Conservation (phyloP, 306 rosid species). For the Luffa aegyptiaca region DNA sequence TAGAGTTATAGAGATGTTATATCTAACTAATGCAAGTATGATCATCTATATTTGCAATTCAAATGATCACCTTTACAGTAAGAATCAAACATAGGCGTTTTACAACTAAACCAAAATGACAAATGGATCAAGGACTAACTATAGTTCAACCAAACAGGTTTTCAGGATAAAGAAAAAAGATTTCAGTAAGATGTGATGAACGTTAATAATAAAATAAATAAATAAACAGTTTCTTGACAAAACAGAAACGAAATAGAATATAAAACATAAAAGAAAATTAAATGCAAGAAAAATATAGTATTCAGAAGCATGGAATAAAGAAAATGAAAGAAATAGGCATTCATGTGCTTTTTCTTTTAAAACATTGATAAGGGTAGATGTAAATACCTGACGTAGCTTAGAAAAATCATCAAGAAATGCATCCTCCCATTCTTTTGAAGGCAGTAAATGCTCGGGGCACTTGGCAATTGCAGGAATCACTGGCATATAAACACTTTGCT, state of each 20-base stretch:
- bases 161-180: too few relatives aligned
- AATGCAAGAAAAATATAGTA: neutral
- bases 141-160: neutral
- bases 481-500: slow-evolving; percentile 86
- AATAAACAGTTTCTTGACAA: neutral
- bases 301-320: neutral
- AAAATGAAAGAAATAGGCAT: neutral
- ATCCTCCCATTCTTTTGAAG: slow-evolving; percentile 78
- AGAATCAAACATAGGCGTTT: neutral
- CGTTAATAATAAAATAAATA: neutral
- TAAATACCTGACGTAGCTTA: slow-evolving; percentile 52
- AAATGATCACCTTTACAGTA: neutral
- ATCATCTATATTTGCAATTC: neutral
- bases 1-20: neutral
- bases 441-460: slow-evolving; percentile 73
- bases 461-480: slow-evolving; percentile 66
- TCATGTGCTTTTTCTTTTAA: neutral
- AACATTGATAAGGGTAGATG: neutral
- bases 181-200: neutral
- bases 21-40: neutral
- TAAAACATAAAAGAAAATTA: neutral
- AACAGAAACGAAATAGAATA: neutral
- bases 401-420: slow-evolving; percentile 69
- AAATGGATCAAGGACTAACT: neutral
- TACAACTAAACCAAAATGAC: neutral